Conservation (phyloP, 2,329 filamentous ascomycete genomes). For the Chaetomium globosum region DNA sequence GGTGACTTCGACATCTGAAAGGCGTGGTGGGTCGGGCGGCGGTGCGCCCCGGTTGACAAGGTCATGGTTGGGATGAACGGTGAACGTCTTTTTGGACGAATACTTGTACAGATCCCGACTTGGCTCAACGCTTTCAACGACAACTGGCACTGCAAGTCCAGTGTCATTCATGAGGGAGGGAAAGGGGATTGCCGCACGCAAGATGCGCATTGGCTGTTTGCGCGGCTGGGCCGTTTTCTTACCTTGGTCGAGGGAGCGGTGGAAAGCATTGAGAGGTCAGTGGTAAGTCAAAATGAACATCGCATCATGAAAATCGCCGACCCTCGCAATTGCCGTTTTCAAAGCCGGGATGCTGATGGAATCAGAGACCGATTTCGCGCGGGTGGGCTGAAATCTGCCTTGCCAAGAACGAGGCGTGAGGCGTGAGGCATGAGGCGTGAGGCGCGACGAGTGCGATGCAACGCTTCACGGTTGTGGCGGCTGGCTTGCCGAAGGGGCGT, state of each 20-base stretch:
- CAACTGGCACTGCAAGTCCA: background rate
- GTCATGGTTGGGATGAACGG: background rate
- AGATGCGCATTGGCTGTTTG: background rate
- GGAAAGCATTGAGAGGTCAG: background rate
- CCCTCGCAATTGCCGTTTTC: background rate
- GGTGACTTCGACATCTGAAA: background rate
- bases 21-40: background rate
- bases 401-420: slow-evolving; percentile 31
- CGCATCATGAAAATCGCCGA: too few species aligned
- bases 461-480: slow-evolving; percentile 28
- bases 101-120: background rate
- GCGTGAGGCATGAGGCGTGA: slow-evolving; percentile 3
- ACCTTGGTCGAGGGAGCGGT: slow-evolving; percentile 2
- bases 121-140: background rate
- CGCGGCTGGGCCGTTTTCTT: slow-evolving; percentile 3
- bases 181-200: background rate
- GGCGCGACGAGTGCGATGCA: slow-evolving; percentile 24
- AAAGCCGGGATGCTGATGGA: background rate
- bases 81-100: background rate
- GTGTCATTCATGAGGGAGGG: background rate
- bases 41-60: background rate
- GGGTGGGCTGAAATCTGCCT: slow-evolving; percentile 24
- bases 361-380: background rate
- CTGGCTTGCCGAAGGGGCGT: slow-evolving; percentile 22
- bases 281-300: background rate